phyloP scores from a whole-genome alignment of 192 early-diverging fungal species.

The Coemansia interrupta region DNA sequence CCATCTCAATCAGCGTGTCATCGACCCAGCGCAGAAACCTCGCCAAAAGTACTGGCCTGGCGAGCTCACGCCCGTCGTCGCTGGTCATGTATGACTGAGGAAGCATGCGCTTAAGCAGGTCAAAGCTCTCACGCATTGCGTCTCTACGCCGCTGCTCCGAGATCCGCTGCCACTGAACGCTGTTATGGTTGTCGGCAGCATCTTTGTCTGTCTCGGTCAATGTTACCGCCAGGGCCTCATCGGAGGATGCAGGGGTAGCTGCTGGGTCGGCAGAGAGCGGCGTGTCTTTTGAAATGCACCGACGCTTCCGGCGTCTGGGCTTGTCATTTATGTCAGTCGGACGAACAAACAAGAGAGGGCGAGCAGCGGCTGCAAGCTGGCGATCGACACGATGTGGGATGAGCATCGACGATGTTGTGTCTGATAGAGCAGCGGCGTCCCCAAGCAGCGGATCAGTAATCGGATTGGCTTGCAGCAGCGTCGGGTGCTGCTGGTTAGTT shows the following conservation, averaged over 20 bases:
- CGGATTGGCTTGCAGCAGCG: no score
- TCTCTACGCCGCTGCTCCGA: constrained; percentile 50
- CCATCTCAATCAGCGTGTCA: constrained; percentile 53
- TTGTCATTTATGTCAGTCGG: constrained; percentile 27
- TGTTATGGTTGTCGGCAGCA: constrained; percentile 15
- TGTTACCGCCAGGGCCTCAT: not conserved
- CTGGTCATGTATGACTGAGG: constrained; percentile 48
- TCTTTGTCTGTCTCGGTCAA: not conserved
- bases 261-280: no score
- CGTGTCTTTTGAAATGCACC: constrained; percentile 27
- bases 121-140: constrained; percentile 55
- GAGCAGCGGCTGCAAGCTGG: constrained; percentile 40
- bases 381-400: constrained; percentile 48
- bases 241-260: no score
- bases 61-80: constrained; percentile 53
- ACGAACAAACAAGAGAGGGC: constrained; percentile 49
- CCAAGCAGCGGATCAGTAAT: not conserved
- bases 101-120: constrained; percentile 53
- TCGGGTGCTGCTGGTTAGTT: not conserved
- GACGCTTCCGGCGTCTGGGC: constrained; percentile 37
- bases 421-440: not conserved
- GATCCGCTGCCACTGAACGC: constrained; percentile 49
- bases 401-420: constrained; percentile 11
- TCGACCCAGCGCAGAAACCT: constrained; percentile 53
- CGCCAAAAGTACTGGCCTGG: constrained; percentile 46